These are phyloP conservation scores for Alliaria petiolata DNA, from an alignment of 345 rosid genomes.

Conservation along the genomic window DNA sequence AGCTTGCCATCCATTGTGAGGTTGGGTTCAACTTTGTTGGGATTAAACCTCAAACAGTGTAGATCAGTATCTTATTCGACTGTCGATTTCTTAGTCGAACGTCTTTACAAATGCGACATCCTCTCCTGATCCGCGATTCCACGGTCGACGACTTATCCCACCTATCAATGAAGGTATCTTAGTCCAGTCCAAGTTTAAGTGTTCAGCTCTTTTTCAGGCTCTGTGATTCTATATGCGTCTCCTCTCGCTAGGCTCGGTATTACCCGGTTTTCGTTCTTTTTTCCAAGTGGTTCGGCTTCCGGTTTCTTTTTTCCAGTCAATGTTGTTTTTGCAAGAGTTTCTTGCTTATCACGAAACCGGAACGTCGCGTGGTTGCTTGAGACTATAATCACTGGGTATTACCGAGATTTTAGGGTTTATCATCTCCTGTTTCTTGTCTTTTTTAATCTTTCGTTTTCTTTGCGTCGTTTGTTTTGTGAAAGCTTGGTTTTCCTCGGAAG, in stretches of 20 bases:
- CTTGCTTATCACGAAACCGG: slow-evolving; percentile 32
- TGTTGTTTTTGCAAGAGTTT: slow-evolving; percentile 51
- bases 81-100: slow-evolving; percentile 54
- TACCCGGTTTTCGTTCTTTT: slow-evolving; percentile 28
- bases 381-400: slow-evolving; percentile 47
- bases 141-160: too few relatives aligned
- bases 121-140: slow-evolving; percentile 45
- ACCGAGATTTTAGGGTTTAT: slow-evolving; percentile 28
- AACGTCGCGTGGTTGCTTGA: slow-evolving; percentile 43
- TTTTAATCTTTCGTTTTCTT: neutral
- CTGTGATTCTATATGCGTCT: slow-evolving; percentile 7
- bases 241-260: slow-evolving; percentile 12
- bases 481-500: slow-evolving; percentile 20
- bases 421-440: slow-evolving; percentile 20
- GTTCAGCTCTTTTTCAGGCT: slow-evolving; percentile 32
- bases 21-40: slow-evolving; percentile 64
- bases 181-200: slow-evolving; percentile 46
- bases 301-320: slow-evolving; percentile 61
- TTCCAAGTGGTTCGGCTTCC: slow-evolving; percentile 28
- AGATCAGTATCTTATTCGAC: slow-evolving; percentile 52
- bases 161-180: slow-evolving; percentile 21
- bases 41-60: slow-evolving; percentile 81
- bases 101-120: slow-evolving; percentile 81
- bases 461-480: slow-evolving; percentile 1
- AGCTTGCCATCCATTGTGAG: slow-evolving; percentile 50